phyloP scores from a whole-genome alignment of 495 filamentous ascomycete species.

The Lasiosphaeria hispida region DNA sequence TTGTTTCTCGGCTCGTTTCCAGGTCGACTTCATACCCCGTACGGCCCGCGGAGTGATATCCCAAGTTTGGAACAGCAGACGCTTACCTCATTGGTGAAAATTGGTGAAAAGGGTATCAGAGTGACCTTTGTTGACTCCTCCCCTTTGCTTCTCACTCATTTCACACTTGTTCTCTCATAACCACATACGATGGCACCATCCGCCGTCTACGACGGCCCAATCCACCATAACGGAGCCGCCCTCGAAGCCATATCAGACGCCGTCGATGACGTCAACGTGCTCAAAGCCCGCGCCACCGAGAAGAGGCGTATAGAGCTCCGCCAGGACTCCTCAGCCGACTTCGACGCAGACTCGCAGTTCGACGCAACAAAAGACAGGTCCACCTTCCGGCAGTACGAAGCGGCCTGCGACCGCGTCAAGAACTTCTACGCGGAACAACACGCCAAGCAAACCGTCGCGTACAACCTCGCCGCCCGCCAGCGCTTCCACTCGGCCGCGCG shows the following conservation, averaged over 20 bases:
- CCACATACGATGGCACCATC: constrained; percentile 11
- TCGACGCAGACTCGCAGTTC: constrained; percentile 64
- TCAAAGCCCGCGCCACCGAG: constrained; percentile 50
- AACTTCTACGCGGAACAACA: constrained; percentile 83
- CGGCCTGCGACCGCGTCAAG: constrained; percentile 75
- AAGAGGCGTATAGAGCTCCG: constrained; percentile 1
- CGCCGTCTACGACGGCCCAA: constrained; percentile 21
- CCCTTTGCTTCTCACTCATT: neutral
- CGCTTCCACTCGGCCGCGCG: constrained; percentile 59
- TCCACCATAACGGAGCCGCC: constrained; percentile 60
- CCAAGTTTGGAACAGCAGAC: too few species aligned
- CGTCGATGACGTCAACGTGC: constrained; percentile 77
- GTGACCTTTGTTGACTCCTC: too few species aligned
- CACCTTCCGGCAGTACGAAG: constrained; percentile 74
- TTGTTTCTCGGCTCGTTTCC: too few species aligned
- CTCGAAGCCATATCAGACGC: constrained; percentile 78
- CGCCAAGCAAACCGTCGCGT: constrained; percentile 78
- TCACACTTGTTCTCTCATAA: neutral
- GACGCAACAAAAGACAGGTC: constrained; percentile 78
- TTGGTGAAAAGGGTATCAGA: too few species aligned
- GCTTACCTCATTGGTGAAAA: too few species aligned
- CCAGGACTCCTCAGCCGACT: constrained; percentile 44
- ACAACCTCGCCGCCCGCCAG: constrained; percentile 74
- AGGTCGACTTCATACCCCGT: too few species aligned
- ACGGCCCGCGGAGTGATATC: too few species aligned